Evolutionary conservation across 495 filamentous ascomycete species (phyloP), one percentile per base, ranked within the genome.

Genomic region (Ramalina intermedia): DNA sequence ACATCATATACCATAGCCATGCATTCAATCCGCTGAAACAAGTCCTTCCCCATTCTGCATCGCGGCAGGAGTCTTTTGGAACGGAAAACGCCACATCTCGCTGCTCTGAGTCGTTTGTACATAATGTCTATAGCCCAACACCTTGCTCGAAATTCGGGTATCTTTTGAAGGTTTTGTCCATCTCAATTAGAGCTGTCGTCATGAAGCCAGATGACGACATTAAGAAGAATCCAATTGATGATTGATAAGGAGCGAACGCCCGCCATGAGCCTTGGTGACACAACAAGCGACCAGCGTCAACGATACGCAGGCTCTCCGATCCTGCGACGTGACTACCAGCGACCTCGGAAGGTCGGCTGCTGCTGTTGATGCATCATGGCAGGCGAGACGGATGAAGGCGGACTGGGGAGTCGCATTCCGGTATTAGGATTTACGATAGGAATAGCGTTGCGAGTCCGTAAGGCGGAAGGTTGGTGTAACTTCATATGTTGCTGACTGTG

Each of bases 351-450:
- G 53, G 62, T 63, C 61, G 69, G 72, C 60, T 79, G 80, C 71
- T 88, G 84, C 60, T 70, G 73, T 59, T 79, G 80, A 71, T 88
- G 84, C 82, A 90, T 83, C 70, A 87, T 75, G 61, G 71, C 80
- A 47, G 88, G 87, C 44, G 87, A 91, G 58, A 94, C 83, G 50
- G 87, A 94, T 43, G 78, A 83, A 3, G 91, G 90, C 55, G 91
- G 93, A 70, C 88, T 94, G 33, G 88, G 77, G 66, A 94, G 74
- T 54, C 77, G 79, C 66, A 90, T 78, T 53, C 91, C 87, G 29
- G 93, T 96, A 52, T 73, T 83, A 33, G 91, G 91, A 74, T 99
- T 95, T 68, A 99, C 82, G 63, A 99, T 99, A 16, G 91, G 93
- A 56, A 99, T 99, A 56, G 91, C 87, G 62, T 95, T 96, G 57